These are phyloP conservation scores for Fusarium albidum DNA, from an alignment of 2,329 filamentous ascomycete genomes.

Conservation along the genomic window DNA sequence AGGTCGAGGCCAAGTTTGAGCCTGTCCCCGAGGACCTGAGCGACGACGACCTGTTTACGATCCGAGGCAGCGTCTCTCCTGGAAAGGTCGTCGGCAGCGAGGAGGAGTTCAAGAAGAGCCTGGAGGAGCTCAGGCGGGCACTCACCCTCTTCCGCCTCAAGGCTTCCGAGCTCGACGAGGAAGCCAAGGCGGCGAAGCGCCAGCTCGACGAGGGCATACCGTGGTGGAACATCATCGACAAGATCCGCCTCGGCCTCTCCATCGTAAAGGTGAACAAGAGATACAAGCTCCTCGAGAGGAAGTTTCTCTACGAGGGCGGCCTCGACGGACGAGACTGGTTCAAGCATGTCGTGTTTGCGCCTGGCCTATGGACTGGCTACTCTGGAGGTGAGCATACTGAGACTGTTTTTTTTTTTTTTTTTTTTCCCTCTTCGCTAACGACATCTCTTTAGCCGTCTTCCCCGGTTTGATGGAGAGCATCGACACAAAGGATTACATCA, in stretches of 20 bases:
- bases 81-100: conserved; percentile 45
- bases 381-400: conserved; percentile 68
- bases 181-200: conserved; percentile 51
- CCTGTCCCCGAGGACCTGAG: conserved; percentile 31
- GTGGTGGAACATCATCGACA: conserved; percentile 81
- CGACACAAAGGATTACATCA: conserved; percentile 64
- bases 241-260: conserved; percentile 67
- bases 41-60: conserved; percentile 43
- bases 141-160: conserved; percentile 49
- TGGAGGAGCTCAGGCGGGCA: conserved; percentile 49
- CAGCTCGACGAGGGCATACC: conserved; percentile 65
- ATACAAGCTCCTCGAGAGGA: conserved; percentile 85
- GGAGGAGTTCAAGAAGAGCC: conserved; percentile 49
- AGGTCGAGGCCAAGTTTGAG: conserved; percentile 60
- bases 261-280: conserved; percentile 76
- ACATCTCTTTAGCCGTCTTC: conserved; percentile 61
- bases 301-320: conserved; percentile 79
- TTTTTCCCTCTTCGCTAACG: conserved; percentile 10
- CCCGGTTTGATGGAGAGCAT: conserved; percentile 70
- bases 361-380: conserved; percentile 91
- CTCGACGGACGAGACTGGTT: conserved; percentile 87
- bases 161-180: conserved; percentile 55
- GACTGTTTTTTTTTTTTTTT: too few species aligned
- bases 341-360: conserved; percentile 94
- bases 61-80: conserved; percentile 38